Conservation (phyloP, 768 basidiomycete species). For the Amanita thiersii region DNA sequence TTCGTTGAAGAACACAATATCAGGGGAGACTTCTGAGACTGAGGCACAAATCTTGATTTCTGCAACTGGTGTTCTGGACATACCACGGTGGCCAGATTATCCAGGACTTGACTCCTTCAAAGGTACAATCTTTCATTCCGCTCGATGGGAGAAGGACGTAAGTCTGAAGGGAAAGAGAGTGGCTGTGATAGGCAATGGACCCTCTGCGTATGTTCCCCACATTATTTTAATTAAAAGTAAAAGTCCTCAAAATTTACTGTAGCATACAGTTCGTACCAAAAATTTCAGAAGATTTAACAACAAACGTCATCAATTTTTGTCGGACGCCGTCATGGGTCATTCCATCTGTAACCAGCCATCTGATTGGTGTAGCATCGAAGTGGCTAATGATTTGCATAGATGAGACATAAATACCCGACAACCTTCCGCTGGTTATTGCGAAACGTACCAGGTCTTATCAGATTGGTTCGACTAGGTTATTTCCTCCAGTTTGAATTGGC, state of each 20-base stretch:
- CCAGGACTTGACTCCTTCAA: constrained; percentile 30
- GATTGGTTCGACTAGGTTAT: background rate
- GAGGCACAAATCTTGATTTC: constrained; percentile 42
- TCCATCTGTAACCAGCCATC: constrained; percentile 4
- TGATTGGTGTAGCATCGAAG: background rate
- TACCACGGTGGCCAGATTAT: constrained; percentile 29
- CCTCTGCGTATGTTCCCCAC: constrained; percentile 15
- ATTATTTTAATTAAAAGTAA: background rate
- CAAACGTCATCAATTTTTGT: constrained; percentile 10
- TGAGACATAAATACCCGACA: background rate
- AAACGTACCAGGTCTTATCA: background rate
- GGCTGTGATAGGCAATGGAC: constrained; percentile 51
- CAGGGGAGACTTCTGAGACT: constrained; percentile 19
- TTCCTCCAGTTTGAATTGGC: constrained; percentile 3
- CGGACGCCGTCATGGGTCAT: constrained; percentile 13
- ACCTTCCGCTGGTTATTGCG: background rate
- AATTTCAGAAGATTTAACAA: constrained; percentile 8
- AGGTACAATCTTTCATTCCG: constrained; percentile 46
- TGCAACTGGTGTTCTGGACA: constrained; percentile 38
- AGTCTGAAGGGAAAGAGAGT: constrained; percentile 38
- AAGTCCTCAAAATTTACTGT: too few species aligned
- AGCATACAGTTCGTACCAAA: constrained; percentile 13
- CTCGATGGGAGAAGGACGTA: constrained; percentile 34
- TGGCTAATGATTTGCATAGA: background rate
- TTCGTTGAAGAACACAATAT: constrained; percentile 21